Base-by-base conservation (phyloP, 345 rosid genomes). In the Raphanus sativus region DNA sequence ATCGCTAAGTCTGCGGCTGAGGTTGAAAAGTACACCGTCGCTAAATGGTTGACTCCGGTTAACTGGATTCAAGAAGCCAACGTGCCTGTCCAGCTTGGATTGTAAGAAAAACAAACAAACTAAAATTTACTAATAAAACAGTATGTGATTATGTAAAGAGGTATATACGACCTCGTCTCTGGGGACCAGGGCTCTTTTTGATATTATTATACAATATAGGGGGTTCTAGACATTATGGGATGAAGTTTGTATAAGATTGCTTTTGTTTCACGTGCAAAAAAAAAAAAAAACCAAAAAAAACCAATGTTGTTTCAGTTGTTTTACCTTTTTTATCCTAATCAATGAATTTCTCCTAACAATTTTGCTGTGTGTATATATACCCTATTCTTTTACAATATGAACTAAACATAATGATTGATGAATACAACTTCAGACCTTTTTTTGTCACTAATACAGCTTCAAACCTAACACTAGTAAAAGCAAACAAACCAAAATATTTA, bases 61-160 rank as follows among this genome's bases (percentile, higher is more conserved):
- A 63, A 61, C 2, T 93, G 93, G 90, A 70, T 86, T 69, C 29
- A 45, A 50, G 77, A 13, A 32, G 81, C 90, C 15, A 86, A 83
- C 13, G 80, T 85, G 28, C 83, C 83, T 24, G 73, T 80, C 48
- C 75, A 65, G 17, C 70, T 76, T 50, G 83, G 80, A 48, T 54
- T 80, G 66, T 80, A 74, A 74, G 67, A 8, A 16, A 25, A 25
- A 28, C 68, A 78, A 67, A 73, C 21, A 50, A 50, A 50, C 48
- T 73, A 38, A 73, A 33, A 73, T 32, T 66, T 73, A 50, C 17
- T 17, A 50, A n/a, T 50, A 50, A 48, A 50, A 50, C 55, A 50
- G 55, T 50, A 50, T 50, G 64, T 67, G 65, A 38, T 67, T 28
- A 33, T 26, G 16, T 50, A 50, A 50, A 50, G 55, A 50, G 55